Conservation (phyloP, 305 asterid species). For the Petunia hybrid region DNA sequence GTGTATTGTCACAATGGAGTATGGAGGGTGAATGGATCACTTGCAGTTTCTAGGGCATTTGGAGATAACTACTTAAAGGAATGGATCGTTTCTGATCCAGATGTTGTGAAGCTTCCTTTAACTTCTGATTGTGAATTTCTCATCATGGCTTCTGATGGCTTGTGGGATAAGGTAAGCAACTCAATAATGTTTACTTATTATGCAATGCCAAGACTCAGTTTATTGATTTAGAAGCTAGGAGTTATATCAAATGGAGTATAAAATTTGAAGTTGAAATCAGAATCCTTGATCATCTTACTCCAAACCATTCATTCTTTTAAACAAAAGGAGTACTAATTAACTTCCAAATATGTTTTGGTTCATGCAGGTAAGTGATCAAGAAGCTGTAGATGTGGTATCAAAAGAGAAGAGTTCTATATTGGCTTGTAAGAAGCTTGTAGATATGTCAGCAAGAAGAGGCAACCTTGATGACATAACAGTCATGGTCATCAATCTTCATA, state of each 20-base stretch:
- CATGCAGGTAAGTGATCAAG: slow-evolving; percentile 52
- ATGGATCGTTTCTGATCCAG: slow-evolving; percentile 59
- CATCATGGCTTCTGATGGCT: slow-evolving; percentile 61
- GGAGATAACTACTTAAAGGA: slow-evolving; percentile 57
- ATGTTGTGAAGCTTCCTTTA: slow-evolving; percentile 42
- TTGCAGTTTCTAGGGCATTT: slow-evolving; percentile 61
- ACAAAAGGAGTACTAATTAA: background rate
- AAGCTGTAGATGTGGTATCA: slow-evolving; percentile 54
- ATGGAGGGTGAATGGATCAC: slow-evolving; percentile 59
- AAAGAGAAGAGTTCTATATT: slow-evolving; percentile 37
- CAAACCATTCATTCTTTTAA: too few species aligned
- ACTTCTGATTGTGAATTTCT: slow-evolving; percentile 54
- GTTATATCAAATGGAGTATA: too few species aligned
- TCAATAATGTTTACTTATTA: too few species aligned
- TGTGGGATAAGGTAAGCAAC: slow-evolving; percentile 56
- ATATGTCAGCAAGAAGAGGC: slow-evolving; percentile 47
- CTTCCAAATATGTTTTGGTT: background rate
- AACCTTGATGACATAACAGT: slow-evolving; percentile 55
- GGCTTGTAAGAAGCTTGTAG: slow-evolving; percentile 52
- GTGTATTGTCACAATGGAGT: slow-evolving; percentile 50
- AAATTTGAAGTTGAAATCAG: too few species aligned
- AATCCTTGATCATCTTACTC: too few species aligned
- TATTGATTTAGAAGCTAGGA: too few species aligned
- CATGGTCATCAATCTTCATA: slow-evolving; percentile 49
- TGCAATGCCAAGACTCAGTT: too few species aligned